phyloP scores from a whole-genome alignment of 2,329 filamentous ascomycete genomes.

The Claviceps spartinae region DNA sequence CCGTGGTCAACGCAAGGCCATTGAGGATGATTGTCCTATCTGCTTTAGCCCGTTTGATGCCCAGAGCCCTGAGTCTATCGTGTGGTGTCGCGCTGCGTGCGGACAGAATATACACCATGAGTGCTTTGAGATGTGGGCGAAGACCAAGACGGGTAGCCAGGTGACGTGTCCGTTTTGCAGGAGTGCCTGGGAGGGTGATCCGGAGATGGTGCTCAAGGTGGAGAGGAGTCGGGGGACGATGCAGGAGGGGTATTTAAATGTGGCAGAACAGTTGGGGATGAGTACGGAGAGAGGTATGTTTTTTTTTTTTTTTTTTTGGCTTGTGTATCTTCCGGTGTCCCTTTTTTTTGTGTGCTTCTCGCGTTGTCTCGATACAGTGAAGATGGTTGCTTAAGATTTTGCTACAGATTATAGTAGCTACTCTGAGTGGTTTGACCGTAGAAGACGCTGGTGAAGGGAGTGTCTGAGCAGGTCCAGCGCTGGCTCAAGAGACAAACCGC shows the following conservation, averaged over 20 bases:
- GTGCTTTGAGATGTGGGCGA: constrained; percentile 42
- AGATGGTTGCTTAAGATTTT: background rate
- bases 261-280: constrained; percentile 46
- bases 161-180: constrained; percentile 51
- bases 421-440: background rate
- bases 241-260: constrained; percentile 47
- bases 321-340: background rate
- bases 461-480: background rate
- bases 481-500: no score
- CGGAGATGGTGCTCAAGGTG: constrained; percentile 27
- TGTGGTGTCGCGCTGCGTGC: constrained; percentile 39
- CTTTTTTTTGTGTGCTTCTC: background rate
- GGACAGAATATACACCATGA: constrained; percentile 41
- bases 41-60: constrained; percentile 37
- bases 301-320: no score
- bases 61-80: constrained; percentile 22
- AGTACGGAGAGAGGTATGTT: constrained; percentile 34
- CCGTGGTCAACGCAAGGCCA: constrained; percentile 28
- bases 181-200: constrained; percentile 38
- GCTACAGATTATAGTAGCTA: background rate
- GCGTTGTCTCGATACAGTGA: background rate
- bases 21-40: constrained; percentile 43
- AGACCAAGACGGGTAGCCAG: constrained; percentile 24
- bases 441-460: background rate
- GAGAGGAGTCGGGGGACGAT: constrained; percentile 26